Evolutionary conservation across 805 yeast species (phyloP), one percentile per base, ranked within the genome.

Genomic region (Lachancea sp.): DNA sequence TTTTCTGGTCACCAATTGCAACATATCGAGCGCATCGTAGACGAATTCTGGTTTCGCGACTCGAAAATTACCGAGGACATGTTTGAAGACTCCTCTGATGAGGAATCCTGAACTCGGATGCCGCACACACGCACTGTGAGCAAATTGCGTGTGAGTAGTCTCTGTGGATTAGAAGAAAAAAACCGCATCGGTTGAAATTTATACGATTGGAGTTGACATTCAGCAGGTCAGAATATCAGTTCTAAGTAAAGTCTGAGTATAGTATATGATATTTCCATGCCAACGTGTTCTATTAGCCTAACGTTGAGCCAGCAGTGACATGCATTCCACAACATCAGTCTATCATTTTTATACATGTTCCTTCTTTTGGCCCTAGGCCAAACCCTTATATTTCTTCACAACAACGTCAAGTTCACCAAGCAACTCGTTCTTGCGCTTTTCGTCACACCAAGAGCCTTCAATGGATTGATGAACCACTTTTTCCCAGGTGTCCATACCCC

Each of bases 381-480:
- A 3, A 18, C 3, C 25, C 26, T 19, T 11, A 35, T 70, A 70
- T 55, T 72, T 72, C 17, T 47, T 46, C 24, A 63, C 54, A 12
- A 66, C 65, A 3, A 34, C 56, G 35, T 75, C 77, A 21, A 80
- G 72, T 40, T 58, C 60, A 9, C 45, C 56, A 37, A 64, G 53
- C 48, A 83, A 63, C 42, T 69, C 71, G 35, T 64, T 58, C 38
- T 68, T 61, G 59, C 81, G 76, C 56, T 81, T 73, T n/a, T 70
- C 74, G 29, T 69, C 68, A 49, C 81, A 74, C 87, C 89, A 82
- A 5, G 89, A 80, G 29, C 90, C 89, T 17, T 70, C 62, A 48
- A 84, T 81, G 38, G 81, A 74, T 53, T 81, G 78, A 48, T 66
- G 64, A 2, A 85, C 86, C 49, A 84, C 76, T 40, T 52, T 59